Evolutionary conservation across 108 stramenopile genomes (phyloP).

Genomic region (Pseudonitzschia multiseries): DNA sequence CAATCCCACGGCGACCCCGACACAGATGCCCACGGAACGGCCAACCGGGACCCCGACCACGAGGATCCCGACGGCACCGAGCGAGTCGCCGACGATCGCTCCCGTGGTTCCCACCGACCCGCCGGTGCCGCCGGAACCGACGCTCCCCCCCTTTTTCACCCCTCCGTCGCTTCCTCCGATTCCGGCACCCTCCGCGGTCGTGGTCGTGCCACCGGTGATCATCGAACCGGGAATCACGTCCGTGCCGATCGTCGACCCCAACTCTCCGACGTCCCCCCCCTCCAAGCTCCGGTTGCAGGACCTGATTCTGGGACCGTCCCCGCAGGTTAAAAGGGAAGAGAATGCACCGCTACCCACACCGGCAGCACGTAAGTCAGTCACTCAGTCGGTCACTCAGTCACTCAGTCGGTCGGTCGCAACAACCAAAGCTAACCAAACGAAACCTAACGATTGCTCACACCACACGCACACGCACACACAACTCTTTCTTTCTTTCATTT

Average conservation of each 20-base stretch:
- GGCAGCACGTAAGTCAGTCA: neutral
- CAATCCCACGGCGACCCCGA: no score
- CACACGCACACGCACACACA: no score
- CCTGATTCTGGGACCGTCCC: no score
- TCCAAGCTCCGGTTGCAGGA: neutral
- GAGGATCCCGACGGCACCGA: no score
- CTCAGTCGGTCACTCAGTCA: no score
- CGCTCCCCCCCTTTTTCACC: neutral
- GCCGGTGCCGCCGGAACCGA: neutral
- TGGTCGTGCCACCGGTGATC: neutral
- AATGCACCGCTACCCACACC: neutral
- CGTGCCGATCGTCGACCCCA: neutral
- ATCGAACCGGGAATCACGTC: no score
- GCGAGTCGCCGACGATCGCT: neutral
- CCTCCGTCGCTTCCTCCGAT: neutral
- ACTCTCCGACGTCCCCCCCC: no score
- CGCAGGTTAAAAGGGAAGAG: neutral
- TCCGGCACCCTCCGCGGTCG: neutral
- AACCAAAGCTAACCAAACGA: no score
- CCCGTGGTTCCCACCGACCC: neutral
- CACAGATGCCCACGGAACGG: no score
- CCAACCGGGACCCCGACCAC: no score
- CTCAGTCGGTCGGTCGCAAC: no score
- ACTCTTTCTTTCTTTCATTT: no score
- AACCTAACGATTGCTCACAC: neutral